These are phyloP conservation scores for Wallacemonas sp. DNA, from an alignment of 208 protist species.

Conservation along the genomic window DNA sequence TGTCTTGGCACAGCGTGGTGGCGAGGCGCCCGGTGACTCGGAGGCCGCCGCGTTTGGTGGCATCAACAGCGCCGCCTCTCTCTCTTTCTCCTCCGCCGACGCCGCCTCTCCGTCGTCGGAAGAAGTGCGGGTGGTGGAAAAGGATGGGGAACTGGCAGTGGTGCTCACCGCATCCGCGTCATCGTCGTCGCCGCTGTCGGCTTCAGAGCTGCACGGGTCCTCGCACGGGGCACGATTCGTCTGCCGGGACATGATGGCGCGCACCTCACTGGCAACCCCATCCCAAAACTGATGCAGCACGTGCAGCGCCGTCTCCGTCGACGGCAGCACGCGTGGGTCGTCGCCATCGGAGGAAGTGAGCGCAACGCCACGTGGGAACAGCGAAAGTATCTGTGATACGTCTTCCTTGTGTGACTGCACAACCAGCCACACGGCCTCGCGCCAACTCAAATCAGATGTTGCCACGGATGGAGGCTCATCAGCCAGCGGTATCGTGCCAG, in stretches of 20 bases:
- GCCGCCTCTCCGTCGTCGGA: too few relatives aligned
- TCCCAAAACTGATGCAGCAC: slow-evolving; percentile 18
- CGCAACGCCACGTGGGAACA: background rate
- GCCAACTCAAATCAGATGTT: too few relatives aligned
- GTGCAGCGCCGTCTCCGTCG: background rate
- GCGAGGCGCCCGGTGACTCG: background rate
- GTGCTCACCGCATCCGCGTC: too few relatives aligned
- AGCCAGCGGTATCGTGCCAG: too few relatives aligned
- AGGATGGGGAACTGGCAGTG: too few relatives aligned
- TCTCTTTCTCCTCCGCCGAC: background rate
- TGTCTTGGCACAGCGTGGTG: background rate
- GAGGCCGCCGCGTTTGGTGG: background rate
- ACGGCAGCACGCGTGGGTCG: background rate
- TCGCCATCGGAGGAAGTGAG: background rate
- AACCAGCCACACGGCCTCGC: slow-evolving; percentile 2
- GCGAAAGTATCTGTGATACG: background rate
- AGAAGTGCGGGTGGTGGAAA: too few relatives aligned
- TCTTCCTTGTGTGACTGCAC: slow-evolving; percentile 5
- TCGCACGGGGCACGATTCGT: background rate
- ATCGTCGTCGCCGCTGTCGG: too few relatives aligned
- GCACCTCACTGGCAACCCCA: slow-evolving; percentile 6
- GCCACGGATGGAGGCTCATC: too few relatives aligned
- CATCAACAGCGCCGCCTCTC: too few relatives aligned
- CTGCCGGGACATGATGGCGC: background rate
- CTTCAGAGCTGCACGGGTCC: background rate